These are phyloP conservation scores for Penicillium sumatraense DNA, from an alignment of 2,329 filamentous ascomycete species.

Conservation along the genomic window DNA sequence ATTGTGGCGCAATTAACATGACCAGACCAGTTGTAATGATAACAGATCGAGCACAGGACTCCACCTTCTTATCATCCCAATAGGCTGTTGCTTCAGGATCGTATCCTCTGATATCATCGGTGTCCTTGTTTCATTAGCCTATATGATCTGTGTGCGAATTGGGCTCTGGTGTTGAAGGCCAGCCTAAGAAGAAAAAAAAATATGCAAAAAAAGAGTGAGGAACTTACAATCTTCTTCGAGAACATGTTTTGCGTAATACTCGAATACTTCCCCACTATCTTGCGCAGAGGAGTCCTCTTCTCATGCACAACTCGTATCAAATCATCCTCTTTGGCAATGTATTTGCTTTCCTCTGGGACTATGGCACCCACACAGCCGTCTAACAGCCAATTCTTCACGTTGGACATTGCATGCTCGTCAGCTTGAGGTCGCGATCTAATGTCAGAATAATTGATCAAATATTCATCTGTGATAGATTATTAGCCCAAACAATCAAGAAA, in stretches of 20 bases:
- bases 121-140: too few relatives aligned
- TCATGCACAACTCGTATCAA: background rate
- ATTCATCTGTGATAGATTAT: background rate
- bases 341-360: background rate
- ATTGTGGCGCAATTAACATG: background rate
- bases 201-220: too few relatives aligned
- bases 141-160: too few relatives aligned
- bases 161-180: too few relatives aligned
- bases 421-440: background rate
- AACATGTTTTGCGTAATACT: background rate
- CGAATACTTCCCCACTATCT: background rate
- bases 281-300: background rate
- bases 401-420: background rate
- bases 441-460: background rate
- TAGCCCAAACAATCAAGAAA: too few relatives aligned
- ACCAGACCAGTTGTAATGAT: background rate
- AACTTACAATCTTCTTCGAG: background rate
- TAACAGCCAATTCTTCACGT: background rate
- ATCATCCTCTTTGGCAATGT: background rate
- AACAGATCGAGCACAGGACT: background rate
- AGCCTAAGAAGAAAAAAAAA: too few relatives aligned
- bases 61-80: background rate
- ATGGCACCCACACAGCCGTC: background rate
- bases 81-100: background rate
- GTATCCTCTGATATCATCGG: background rate